Conservation (phyloP, 2,329 filamentous ascomycete species). For the Sarocladium kiliense region DNA sequence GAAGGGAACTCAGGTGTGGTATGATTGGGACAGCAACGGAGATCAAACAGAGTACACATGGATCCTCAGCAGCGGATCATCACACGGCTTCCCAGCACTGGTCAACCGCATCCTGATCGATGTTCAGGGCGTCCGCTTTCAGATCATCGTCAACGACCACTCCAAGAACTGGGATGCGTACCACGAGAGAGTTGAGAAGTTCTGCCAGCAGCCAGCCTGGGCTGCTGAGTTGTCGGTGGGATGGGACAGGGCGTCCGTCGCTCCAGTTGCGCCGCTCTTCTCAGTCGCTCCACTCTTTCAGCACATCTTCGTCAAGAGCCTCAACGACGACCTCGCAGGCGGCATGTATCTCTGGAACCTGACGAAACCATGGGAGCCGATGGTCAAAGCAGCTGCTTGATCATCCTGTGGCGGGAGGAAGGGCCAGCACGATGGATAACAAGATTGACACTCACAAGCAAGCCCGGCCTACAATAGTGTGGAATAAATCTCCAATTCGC, state of each 20-base stretch:
- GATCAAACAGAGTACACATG: slow-evolving; percentile 30
- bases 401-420: background rate
- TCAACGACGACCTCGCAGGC: slow-evolving; percentile 22
- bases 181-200: slow-evolving; percentile 26
- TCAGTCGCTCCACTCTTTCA: slow-evolving; percentile 24
- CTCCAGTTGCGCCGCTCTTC: slow-evolving; percentile 22
- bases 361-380: slow-evolving; percentile 35
- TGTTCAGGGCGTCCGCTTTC: slow-evolving; percentile 34
- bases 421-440: background rate
- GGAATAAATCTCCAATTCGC: slow-evolving; percentile 9
- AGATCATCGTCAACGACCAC: slow-evolving; percentile 32
- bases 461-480: background rate
- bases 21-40: slow-evolving; percentile 33
- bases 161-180: slow-evolving; percentile 28
- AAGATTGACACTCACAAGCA: background rate
- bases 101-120: slow-evolving; percentile 31
- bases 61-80: slow-evolving; percentile 27
- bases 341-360: slow-evolving; percentile 37
- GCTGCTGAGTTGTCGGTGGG: slow-evolving; percentile 20
- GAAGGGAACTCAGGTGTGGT: slow-evolving; percentile 35
- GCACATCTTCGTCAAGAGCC: slow-evolving; percentile 29
- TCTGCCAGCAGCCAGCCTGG: slow-evolving; percentile 24
- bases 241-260: slow-evolving; percentile 21
- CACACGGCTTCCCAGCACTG: slow-evolving; percentile 26
- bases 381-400: slow-evolving; percentile 33